Percentiles rank a stretch among this genome's conserved stretches.
phyloP scores from a whole-genome alignment of 2,329 filamentous ascomycete species.

The Neopestalotiopsis rosae region DNA sequence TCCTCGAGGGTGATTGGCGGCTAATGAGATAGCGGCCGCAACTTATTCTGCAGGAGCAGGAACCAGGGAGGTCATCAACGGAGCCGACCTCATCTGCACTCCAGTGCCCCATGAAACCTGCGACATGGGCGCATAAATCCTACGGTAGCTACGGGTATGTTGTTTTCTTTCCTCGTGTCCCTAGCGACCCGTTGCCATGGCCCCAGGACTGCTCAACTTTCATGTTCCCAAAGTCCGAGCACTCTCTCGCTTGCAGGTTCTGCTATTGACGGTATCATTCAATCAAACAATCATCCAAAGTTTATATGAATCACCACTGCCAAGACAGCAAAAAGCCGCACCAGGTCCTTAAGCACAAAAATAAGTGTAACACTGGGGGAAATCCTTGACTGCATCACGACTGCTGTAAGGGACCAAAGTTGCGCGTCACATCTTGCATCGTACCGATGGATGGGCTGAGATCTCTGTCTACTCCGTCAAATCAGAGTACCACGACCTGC shows the following conservation, averaged over 20 bases:
- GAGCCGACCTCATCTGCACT: not conserved
- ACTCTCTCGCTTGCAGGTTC: too few species aligned
- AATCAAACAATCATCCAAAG: not conserved
- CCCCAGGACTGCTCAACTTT: not conserved
- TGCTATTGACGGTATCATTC: not conserved
- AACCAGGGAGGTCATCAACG: not conserved
- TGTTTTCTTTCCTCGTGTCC: not conserved
- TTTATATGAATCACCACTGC: not conserved
- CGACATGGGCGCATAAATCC: not conserved
- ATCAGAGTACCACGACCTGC: conserved; percentile 9
- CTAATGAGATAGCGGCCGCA: not conserved
- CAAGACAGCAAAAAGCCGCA: not conserved
- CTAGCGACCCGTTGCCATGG: conserved; percentile 8
- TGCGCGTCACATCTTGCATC: conserved; percentile 16
- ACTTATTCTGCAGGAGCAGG: not conserved
- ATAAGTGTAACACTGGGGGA: not conserved
- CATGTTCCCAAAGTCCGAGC: not conserved
- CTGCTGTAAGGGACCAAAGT: conserved; percentile 10
- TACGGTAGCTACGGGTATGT: not conserved
- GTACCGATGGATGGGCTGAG: conserved; percentile 5
- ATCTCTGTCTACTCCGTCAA: conserved; percentile 14
- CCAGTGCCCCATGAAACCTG: not conserved
- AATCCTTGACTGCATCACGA: not conserved
- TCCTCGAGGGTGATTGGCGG: not conserved
- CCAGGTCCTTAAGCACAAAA: not conserved